These are phyloP conservation scores for Cyamopsis tetragonoloba DNA, from an alignment of 306 rosid species.

Conservation along the genomic window DNA sequence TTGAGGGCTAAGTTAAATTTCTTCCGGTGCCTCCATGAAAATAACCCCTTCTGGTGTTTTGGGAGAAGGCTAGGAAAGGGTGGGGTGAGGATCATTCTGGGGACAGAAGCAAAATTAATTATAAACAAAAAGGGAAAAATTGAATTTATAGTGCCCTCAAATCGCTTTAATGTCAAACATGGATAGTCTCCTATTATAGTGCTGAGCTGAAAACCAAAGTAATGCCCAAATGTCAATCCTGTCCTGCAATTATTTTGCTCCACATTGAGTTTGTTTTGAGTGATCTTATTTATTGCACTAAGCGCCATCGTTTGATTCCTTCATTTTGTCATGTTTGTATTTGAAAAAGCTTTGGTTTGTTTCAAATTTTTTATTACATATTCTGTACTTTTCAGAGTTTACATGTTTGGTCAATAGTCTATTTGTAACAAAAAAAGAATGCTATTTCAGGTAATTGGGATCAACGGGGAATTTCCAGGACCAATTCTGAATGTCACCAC, in stretches of 20 bases:
- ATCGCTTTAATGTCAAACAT: neutral
- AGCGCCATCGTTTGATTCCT: neutral
- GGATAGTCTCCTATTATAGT: neutral
- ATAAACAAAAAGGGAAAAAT: neutral
- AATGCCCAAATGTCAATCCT: neutral
- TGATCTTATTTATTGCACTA: neutral
- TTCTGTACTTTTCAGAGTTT: neutral
- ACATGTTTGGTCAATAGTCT: neutral
- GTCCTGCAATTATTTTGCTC: neutral
- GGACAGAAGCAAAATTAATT: neutral
- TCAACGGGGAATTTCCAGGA: slow-evolving; percentile 81
- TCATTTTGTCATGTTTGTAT: neutral
- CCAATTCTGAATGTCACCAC: slow-evolving; percentile 78
- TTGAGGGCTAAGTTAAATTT: neutral
- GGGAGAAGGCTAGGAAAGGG: neutral
- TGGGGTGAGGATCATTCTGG: neutral
- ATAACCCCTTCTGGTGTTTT: neutral
- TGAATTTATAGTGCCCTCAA: neutral
- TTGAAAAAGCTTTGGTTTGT: neutral
- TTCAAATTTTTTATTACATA: neutral
- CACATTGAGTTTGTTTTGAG: neutral
- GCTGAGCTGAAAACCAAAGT: neutral
- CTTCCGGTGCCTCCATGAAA: neutral
- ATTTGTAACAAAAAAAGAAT: slow-evolving; percentile 5
- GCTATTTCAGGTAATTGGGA: slow-evolving; percentile 68